Evolutionary conservation across 495 filamentous ascomycete species (phyloP).

Genomic region (Podospora pseudoanserina): DNA sequence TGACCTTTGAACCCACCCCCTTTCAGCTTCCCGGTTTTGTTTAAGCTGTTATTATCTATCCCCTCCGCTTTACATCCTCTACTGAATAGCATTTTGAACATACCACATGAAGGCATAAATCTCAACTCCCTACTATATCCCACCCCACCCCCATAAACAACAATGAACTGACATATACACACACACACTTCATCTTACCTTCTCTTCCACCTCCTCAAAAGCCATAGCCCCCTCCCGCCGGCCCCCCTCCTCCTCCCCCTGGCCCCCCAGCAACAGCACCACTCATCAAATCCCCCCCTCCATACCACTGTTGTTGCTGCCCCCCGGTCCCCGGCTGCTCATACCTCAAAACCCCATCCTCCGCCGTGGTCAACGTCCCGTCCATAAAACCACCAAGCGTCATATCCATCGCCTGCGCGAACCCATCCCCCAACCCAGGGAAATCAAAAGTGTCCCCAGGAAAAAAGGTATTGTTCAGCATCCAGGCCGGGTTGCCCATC

Average conservation of each 20-base stretch:
- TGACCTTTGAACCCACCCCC: too few relatives aligned
- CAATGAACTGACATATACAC: not conserved
- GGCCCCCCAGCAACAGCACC: not conserved
- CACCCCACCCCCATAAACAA: too few relatives aligned
- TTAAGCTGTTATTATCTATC: too few relatives aligned
- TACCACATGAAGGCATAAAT: too few relatives aligned
- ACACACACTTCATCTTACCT: not conserved
- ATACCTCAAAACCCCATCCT: not conserved
- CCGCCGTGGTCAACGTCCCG: conserved; percentile 10
- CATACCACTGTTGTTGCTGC: not conserved
- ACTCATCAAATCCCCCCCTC: not conserved
- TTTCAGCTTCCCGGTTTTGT: too few relatives aligned
- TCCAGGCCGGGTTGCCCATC: conserved; percentile 22
- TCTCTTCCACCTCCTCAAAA: not conserved
- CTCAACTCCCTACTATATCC: too few relatives aligned
- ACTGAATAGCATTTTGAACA: too few relatives aligned
- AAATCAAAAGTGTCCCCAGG: conserved; percentile 37
- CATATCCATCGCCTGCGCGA: conserved; percentile 51
- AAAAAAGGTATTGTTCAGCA: conserved; percentile 29
- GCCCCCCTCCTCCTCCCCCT: not conserved
- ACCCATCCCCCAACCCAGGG: conserved; percentile 38
- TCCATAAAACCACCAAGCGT: conserved; percentile 42
- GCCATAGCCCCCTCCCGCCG: not conserved
- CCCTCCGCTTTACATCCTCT: too few relatives aligned
- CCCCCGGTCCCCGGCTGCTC: not conserved